These are phyloP conservation scores for Auricularia sp. DNA, from an alignment of 768 basidiomycete genomes.

Conservation along the genomic window DNA sequence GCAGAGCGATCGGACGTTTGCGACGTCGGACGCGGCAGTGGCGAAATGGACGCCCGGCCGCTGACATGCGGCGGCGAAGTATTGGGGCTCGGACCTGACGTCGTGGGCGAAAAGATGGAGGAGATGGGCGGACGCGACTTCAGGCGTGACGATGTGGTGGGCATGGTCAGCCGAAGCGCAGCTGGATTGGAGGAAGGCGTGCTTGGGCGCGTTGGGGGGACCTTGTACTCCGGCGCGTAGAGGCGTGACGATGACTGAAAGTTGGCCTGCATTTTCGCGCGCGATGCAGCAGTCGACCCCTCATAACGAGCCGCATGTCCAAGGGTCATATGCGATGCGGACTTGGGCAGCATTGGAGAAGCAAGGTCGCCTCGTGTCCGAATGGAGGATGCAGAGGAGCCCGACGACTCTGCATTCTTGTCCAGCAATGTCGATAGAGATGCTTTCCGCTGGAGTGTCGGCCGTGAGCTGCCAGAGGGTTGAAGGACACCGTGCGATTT, in stretches of 20 bases:
- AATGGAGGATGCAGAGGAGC: conserved; percentile 21
- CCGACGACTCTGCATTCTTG: conserved; percentile 29
- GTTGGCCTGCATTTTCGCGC: conserved; percentile 53
- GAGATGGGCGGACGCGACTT: conserved; percentile 68
- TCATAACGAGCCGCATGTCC: conserved; percentile 48
- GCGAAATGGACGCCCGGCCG: conserved; percentile 12
- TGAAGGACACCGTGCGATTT: conserved; percentile 79
- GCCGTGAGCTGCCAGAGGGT: conserved; percentile 49
- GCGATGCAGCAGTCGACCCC: conserved; percentile 70
- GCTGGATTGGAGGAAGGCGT: conserved; percentile 71
- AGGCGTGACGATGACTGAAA: conserved; percentile 46
- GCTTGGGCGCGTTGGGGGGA: conserved; percentile 68
- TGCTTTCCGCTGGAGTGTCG: conserved; percentile 63
- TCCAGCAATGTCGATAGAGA: conserved; percentile 70
- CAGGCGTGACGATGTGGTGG: conserved; percentile 58
- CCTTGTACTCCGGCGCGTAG: conserved; percentile 46
- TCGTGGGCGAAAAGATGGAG: conserved; percentile 50
- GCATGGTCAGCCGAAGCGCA: conserved; percentile 78
- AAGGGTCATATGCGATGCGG: conserved; percentile 12
- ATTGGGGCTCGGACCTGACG: not conserved
- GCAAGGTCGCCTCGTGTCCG: conserved; percentile 2
- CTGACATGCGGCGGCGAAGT: not conserved
- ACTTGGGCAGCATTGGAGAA: not conserved
- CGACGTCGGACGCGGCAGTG: conserved; percentile 29
- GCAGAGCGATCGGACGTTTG: conserved; percentile 3